Conservation (phyloP, 768 basidiomycete species). For the Hemileccinum rubropunctum region DNA sequence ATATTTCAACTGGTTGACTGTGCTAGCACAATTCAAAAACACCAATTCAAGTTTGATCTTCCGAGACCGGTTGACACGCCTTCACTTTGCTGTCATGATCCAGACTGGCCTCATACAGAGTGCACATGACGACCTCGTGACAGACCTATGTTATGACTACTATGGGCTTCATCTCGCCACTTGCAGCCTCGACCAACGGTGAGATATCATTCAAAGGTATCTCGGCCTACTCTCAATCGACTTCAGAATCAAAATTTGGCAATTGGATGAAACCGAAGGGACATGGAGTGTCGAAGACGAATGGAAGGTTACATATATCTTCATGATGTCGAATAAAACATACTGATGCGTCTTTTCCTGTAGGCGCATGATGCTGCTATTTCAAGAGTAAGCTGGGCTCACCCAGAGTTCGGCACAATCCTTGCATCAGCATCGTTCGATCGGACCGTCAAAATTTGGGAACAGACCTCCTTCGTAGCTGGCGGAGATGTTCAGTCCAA, state of each 20-base stretch:
- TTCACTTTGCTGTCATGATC: constrained; percentile 46
- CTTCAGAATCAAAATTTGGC: constrained; percentile 79
- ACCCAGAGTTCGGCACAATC: constrained; percentile 87
- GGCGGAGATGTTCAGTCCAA: constrained; percentile 27
- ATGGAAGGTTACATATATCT: constrained; percentile 71
- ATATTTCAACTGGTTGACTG: too few species aligned
- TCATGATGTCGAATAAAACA: neutral
- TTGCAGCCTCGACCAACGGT: constrained; percentile 82
- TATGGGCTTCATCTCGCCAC: constrained; percentile 83
- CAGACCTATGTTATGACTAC: constrained; percentile 87
- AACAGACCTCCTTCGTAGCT: constrained; percentile 47
- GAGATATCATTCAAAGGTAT: constrained; percentile 12
- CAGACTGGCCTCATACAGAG: constrained; percentile 78
- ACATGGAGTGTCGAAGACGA: constrained; percentile 81
- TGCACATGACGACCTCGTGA: constrained; percentile 78
- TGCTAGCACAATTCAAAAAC: too few species aligned
- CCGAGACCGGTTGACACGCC: neutral
- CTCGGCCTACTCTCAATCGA: constrained; percentile 10
- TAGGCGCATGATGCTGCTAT: constrained; percentile 96
- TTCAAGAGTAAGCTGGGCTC: constrained; percentile 83
- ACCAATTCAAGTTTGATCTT: too few species aligned
- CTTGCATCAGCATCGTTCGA: constrained; percentile 89
- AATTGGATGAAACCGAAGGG: constrained; percentile 66
- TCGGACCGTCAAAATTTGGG: constrained; percentile 91
- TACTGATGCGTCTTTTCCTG: constrained; percentile 1